These are phyloP conservation scores for Pseudogymnoascus sp. DNA, from an alignment of 2,329 filamentous ascomycete genomes.

Conservation along the genomic window DNA sequence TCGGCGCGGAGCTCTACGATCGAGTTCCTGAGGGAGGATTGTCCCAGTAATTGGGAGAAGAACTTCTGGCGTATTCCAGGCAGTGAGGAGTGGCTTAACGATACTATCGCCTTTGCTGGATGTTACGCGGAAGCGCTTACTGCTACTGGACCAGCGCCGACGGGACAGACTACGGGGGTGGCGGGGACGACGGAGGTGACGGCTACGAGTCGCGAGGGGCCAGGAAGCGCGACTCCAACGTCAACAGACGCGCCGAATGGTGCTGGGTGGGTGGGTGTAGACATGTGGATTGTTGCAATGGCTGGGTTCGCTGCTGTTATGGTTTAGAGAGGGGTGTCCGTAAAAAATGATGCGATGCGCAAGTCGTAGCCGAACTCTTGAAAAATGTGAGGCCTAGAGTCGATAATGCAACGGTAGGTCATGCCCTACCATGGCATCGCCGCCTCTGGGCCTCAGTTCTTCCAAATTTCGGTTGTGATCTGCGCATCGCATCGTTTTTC, in stretches of 20 bases:
- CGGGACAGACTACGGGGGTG: background rate
- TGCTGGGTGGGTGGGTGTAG: background rate
- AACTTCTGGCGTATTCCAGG: background rate
- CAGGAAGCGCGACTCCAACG: background rate
- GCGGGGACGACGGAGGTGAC: background rate
- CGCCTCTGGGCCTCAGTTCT: too few relatives aligned
- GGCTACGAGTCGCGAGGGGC: background rate
- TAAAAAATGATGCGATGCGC: too few relatives aligned
- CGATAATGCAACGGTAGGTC: too few relatives aligned
- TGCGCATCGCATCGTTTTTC: too few relatives aligned
- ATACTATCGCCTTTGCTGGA: background rate
- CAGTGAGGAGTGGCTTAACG: background rate
- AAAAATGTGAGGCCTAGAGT: too few relatives aligned
- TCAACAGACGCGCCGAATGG: background rate
- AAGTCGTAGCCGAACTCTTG: too few relatives aligned
- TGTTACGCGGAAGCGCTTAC: background rate
- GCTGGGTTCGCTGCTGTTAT: background rate
- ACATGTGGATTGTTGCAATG: background rate
- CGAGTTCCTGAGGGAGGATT: background rate
- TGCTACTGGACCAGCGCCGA: background rate
- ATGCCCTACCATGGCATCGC: too few relatives aligned
- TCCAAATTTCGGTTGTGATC: too few relatives aligned
- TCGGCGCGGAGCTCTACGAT: background rate
- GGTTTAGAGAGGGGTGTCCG: too few relatives aligned
- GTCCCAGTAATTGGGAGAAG: background rate